Percentiles rank a stretch among this genome's conserved stretches.
These are phyloP conservation scores for Mucor piriformis DNA, from an alignment of 371 early-diverging fungal genomes.

Conservation along the genomic window DNA sequence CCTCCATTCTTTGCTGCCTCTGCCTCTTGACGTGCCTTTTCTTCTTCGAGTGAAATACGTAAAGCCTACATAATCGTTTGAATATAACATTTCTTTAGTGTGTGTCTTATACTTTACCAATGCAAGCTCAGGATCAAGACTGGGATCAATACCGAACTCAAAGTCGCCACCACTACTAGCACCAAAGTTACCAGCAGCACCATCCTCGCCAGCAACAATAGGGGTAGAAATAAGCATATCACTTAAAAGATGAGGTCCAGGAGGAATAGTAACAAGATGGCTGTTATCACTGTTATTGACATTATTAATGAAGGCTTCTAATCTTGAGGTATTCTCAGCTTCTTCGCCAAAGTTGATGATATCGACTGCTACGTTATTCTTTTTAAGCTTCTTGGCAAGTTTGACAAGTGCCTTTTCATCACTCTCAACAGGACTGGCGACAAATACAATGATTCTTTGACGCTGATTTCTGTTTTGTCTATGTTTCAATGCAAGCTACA, in stretches of 20 bases:
- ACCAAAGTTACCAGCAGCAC: conserved; percentile 66
- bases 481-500: conserved; percentile 92
- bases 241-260: conserved; percentile 93
- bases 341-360: conserved; percentile 98
- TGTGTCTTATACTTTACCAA: conserved; percentile 56
- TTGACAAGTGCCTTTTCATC: conserved; percentile 88
- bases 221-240: conserved; percentile 88
- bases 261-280: conserved; percentile 92
- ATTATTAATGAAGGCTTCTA: conserved; percentile 88
- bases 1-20: conserved; percentile 54
- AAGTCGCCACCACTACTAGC: conserved; percentile 69
- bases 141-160: conserved; percentile 96
- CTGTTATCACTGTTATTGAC: conserved; percentile 86
- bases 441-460: conserved; percentile 94
- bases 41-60: conserved; percentile 96
- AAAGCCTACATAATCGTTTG: conserved; percentile 63
- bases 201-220: conserved; percentile 85
- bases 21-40: conserved; percentile 89
- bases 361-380: conserved; percentile 96
- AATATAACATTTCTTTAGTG: not conserved
- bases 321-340: conserved; percentile 82
- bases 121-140: conserved; percentile 95
- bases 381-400: conserved; percentile 94
- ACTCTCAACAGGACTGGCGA: conserved; percentile 84
- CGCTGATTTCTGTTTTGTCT: conserved; percentile 95